phyloP scores from a whole-genome alignment of 148 eudicot species.

The Hydrangea macrophylla region DNA sequence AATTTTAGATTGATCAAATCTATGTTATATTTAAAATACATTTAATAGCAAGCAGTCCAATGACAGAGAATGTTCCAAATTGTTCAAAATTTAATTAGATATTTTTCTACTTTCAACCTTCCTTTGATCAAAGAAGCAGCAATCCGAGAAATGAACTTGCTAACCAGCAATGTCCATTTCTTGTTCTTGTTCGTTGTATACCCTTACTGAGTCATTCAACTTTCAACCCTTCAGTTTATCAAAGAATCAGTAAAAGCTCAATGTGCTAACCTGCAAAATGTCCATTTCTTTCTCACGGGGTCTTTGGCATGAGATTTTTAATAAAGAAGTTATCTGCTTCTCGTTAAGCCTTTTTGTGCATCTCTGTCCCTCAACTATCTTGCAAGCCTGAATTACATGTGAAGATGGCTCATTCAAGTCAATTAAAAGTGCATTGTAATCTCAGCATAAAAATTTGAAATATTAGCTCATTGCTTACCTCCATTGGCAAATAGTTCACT shows the following conservation, averaged over 20 bases:
- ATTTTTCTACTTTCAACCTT: too few relatives aligned
- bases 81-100: too few relatives aligned
- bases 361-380: conserved; percentile 78
- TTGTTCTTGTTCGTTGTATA: too few relatives aligned
- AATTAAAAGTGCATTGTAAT: background rate
- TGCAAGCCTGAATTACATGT: conserved; percentile 49
- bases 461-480: conserved; percentile 32
- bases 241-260: background rate
- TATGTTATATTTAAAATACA: background rate
- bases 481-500: conserved; percentile 78
- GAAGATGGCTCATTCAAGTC: background rate
- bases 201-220: too few relatives aligned
- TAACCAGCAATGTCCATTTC: too few relatives aligned
- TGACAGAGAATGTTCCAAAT: too few relatives aligned
- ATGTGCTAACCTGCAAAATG: conserved; percentile 56
- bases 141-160: too few relatives aligned
- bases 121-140: too few relatives aligned
- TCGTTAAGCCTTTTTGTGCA: conserved; percentile 69
- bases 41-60: too few relatives aligned
- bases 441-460: background rate
- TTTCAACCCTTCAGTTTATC: background rate
- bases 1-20: background rate
- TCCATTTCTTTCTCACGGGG: conserved; percentile 63
- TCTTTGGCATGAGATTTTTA: conserved; percentile 66
- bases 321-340: conserved; percentile 66